Conservation (phyloP, 345 rosid species). For the Garcia nutans region DNA sequence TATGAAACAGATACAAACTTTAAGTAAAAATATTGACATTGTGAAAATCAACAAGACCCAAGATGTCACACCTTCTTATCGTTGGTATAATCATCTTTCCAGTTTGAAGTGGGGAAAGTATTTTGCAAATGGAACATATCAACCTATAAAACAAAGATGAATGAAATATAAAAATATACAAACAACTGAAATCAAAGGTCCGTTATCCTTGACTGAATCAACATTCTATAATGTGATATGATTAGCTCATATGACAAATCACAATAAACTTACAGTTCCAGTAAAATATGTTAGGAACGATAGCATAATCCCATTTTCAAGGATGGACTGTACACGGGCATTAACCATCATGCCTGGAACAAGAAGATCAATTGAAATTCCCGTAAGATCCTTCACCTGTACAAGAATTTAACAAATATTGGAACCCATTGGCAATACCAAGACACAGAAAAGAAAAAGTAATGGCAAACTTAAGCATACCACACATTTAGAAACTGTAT, state of each 20-base stretch:
- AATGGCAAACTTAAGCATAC: constrained; percentile 42
- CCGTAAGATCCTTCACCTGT: constrained; percentile 85
- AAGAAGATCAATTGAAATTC: constrained; percentile 91
- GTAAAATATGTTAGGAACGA: constrained; percentile 85
- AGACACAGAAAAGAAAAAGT: neutral
- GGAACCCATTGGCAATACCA: neutral
- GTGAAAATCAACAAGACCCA: neutral
- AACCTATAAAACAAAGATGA: constrained; percentile 47
- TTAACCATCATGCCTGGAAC: constrained; percentile 95
- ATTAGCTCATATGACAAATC: constrained; percentile 9
- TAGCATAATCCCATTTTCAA: constrained; percentile 86
- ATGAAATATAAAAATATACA: neutral
- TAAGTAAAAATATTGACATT: neutral
- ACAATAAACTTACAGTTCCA: constrained; percentile 78
- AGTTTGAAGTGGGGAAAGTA: constrained; percentile 52
- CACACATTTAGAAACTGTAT: constrained; percentile 65
- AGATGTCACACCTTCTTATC: constrained; percentile 61
- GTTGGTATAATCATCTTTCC: constrained; percentile 78
- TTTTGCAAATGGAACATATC: constrained; percentile 78
- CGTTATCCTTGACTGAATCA: neutral
- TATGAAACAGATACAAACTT: neutral
- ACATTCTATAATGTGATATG: neutral
- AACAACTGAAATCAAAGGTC: constrained; percentile 15
- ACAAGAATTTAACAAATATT: constrained; percentile 19
- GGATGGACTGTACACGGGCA: constrained; percentile 78